phyloP scores from a whole-genome alignment of 371 early-diverging fungal genomes.

The Haplosporangium sp. region DNA sequence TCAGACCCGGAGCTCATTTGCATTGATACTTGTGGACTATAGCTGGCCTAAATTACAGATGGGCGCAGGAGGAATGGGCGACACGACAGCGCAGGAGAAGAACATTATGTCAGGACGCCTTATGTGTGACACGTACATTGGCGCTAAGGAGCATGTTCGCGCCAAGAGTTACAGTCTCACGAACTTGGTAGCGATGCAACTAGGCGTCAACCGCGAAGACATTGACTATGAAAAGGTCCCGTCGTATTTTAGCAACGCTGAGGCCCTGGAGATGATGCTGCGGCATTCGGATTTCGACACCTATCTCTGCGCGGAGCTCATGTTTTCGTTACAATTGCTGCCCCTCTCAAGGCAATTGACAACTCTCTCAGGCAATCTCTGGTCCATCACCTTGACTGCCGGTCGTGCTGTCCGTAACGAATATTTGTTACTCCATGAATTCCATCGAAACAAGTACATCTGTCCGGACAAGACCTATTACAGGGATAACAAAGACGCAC shows the following conservation, averaged over 20 bases:
- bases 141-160: slow-evolving; percentile 88
- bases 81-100: slow-evolving; percentile 79
- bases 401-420: slow-evolving; percentile 99
- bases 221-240: slow-evolving; percentile 86
- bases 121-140: slow-evolving; percentile 94
- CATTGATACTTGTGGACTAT: background rate
- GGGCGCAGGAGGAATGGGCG: slow-evolving; percentile 88
- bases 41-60: slow-evolving; percentile 83
- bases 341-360: slow-evolving; percentile 97
- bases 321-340: slow-evolving; percentile 89
- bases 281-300: slow-evolving; percentile 89
- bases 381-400: slow-evolving; percentile 90
- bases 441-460: slow-evolving; percentile 90
- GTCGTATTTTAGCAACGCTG: slow-evolving; percentile 72
- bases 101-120: slow-evolving; percentile 91
- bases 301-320: slow-evolving; percentile 81
- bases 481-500: slow-evolving; percentile 27
- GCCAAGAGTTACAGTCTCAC: slow-evolving; percentile 91
- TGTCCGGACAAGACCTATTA: slow-evolving; percentile 84
- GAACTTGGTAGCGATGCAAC: slow-evolving; percentile 79
- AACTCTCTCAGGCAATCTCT: slow-evolving; percentile 93
- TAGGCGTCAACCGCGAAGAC: slow-evolving; percentile 86
- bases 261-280: slow-evolving; percentile 74
- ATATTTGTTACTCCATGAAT: slow-evolving; percentile 97
- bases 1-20: slow-evolving; percentile 20